These are phyloP conservation scores for Aspergillus sp. DNA, from an alignment of 2,329 filamentous ascomycete genomes.

Conservation along the genomic window DNA sequence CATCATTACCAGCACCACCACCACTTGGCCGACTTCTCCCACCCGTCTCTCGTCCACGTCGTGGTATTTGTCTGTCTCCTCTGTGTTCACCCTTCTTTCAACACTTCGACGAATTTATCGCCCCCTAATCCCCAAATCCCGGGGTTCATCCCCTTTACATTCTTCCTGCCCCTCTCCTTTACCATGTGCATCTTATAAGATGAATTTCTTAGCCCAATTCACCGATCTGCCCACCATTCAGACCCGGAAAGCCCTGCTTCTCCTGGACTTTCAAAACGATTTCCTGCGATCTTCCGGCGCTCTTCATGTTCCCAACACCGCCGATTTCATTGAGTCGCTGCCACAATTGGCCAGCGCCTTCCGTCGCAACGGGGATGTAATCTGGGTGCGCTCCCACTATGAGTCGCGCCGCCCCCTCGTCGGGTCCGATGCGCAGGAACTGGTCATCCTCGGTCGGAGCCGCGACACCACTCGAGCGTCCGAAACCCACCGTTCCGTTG, in stretches of 20 bases:
- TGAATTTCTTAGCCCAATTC: slow-evolving; percentile 30
- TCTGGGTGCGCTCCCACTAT: slow-evolving; percentile 82
- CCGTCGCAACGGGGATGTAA: slow-evolving; percentile 67
- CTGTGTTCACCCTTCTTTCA: neutral
- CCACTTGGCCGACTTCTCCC: neutral
- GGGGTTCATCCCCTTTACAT: neutral
- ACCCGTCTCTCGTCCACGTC: neutral
- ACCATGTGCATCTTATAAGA: slow-evolving; percentile 25
- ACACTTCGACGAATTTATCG: neutral
- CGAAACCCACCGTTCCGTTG: slow-evolving; percentile 20
- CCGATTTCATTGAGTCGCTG: slow-evolving; percentile 66
- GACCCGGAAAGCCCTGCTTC: slow-evolving; percentile 68
- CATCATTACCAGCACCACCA: neutral
- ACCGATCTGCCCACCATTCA: slow-evolving; percentile 48
- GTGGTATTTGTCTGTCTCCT: neutral
- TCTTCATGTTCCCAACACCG: slow-evolving; percentile 62
- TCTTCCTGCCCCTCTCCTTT: slow-evolving; percentile 1
- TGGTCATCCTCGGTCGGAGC: slow-evolving; percentile 39
- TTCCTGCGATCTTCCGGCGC: slow-evolving; percentile 69
- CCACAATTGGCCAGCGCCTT: slow-evolving; percentile 68
- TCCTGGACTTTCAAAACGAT: slow-evolving; percentile 88
- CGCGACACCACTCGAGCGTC: slow-evolving; percentile 1
- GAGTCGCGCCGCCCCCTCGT: slow-evolving; percentile 59
- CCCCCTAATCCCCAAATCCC: too few relatives aligned
- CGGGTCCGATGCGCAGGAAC: slow-evolving; percentile 48